Percentiles rank a stretch among this genome's conserved stretches.
Conservation (phyloP, 768 basidiomycete genomes). For the Termitomyces sp. region DNA sequence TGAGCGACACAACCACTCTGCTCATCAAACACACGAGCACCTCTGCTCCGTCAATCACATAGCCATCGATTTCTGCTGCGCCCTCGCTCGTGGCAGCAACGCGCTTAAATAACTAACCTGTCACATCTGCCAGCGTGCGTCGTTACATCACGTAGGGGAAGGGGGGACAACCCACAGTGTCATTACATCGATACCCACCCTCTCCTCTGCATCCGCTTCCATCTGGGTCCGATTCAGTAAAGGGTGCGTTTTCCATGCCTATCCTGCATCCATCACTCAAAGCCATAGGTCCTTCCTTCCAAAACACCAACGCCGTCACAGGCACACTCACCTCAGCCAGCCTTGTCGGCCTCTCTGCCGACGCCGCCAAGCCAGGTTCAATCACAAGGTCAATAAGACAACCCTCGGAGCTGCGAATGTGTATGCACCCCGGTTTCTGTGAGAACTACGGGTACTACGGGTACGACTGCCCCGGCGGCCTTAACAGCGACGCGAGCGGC, state of each 20-base stretch:
- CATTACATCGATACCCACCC: not conserved
- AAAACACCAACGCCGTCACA: constrained; percentile 69
- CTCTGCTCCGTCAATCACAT: not conserved
- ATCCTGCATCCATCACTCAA: not conserved
- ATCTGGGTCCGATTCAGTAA: not conserved
- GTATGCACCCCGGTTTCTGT: constrained; percentile 46
- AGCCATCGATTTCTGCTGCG: not conserved
- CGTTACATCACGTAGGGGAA: too few relatives aligned
- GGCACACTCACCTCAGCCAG: constrained; percentile 69
- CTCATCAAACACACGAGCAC: not conserved
- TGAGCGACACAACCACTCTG: not conserved
- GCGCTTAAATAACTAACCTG: not conserved
- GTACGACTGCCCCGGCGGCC: not conserved
- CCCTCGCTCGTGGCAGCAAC: not conserved
- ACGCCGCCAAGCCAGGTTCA: constrained; percentile 57
- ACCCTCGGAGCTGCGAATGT: constrained; percentile 36
- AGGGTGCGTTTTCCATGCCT: not conserved
- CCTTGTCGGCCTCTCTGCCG: constrained; percentile 55
- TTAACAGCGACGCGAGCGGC: not conserved
- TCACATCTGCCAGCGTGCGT: not conserved
- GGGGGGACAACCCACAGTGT: too few relatives aligned
- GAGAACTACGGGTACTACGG: constrained; percentile 34
- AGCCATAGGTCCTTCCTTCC: constrained; percentile 57
- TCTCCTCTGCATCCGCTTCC: not conserved
- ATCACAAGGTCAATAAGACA: constrained; percentile 68